phyloP scores from a whole-genome alignment of 768 basidiomycete species.

The Boletus sensibilis region DNA sequence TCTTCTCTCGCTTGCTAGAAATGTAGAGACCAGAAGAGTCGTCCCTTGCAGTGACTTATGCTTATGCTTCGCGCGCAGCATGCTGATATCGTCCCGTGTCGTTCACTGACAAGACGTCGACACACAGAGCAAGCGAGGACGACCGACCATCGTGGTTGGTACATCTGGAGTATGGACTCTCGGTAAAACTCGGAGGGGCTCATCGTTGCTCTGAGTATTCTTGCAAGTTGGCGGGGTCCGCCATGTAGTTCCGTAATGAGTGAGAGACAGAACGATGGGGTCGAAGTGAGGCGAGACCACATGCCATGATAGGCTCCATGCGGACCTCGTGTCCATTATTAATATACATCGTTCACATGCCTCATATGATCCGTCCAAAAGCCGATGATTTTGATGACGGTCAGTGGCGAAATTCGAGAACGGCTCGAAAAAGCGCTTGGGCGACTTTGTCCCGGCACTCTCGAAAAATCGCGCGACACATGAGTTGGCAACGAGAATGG shows the following conservation, averaged over 20 bases:
- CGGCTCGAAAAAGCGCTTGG: neutral
- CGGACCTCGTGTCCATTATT: constrained; percentile 1
- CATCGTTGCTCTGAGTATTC: neutral
- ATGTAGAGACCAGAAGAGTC: neutral
- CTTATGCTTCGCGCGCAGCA: neutral
- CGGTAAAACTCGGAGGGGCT: neutral
- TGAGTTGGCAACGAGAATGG: neutral
- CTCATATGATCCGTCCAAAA: neutral
- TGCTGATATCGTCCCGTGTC: neutral
- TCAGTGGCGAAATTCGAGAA: neutral
- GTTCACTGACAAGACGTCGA: neutral
- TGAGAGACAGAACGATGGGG: no score
- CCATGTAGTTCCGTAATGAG: neutral
- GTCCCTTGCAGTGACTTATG: neutral
- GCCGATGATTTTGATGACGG: neutral
- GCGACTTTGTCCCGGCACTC: neutral
- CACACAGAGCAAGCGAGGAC: neutral
- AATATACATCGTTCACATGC: constrained; percentile 5
- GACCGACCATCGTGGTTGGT: no score
- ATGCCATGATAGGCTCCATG: neutral
- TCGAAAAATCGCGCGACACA: neutral
- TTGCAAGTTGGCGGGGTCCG: neutral
- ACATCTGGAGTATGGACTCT: neutral
- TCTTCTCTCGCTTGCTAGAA: constrained; percentile 14
- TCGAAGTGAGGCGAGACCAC: neutral